Percentiles rank a stretch among this genome's conserved stretches.
Evolutionary conservation across 176 grass and related monocot species (phyloP).

Genomic region (Otatea glauca): DNA sequence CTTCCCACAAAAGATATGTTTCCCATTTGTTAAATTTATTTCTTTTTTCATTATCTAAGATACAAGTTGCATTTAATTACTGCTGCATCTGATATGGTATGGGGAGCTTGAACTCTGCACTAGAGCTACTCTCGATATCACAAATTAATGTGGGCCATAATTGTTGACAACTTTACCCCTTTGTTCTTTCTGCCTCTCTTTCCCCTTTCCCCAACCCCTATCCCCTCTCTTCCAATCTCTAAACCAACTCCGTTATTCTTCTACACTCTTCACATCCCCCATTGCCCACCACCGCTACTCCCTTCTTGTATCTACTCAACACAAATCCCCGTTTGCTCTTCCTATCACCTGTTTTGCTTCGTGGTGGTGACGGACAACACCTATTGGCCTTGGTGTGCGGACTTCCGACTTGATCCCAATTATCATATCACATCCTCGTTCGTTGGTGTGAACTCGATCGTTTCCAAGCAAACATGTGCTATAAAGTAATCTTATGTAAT

Average conservation of each 20-base stretch:
- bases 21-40: background rate
- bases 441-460: constrained; percentile 16
- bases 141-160: constrained; percentile 12
- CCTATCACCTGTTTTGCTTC: constrained; percentile 22
- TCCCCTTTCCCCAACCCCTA: constrained; percentile 9
- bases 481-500: constrained; percentile 23
- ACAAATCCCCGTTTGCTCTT: background rate
- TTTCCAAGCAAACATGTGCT: constrained; percentile 5
- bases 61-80: constrained; percentile 25
- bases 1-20: constrained; percentile 1
- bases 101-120: constrained; percentile 28
- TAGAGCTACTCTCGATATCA: background rate
- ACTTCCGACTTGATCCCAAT: constrained; percentile 29
- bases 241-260: constrained; percentile 23
- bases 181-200: constrained; percentile 15
- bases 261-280: background rate
- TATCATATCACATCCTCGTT: background rate
- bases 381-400: background rate
- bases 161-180: constrained; percentile 21
- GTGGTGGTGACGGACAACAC: background rate
- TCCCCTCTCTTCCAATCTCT: constrained; percentile 3
- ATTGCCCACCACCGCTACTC: background rate
- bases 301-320: background rate
- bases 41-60: constrained; percentile 7
- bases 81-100: background rate